Conservation (phyloP, 2,329 filamentous ascomycete genomes). For the Cryphonectria radicalis region DNA sequence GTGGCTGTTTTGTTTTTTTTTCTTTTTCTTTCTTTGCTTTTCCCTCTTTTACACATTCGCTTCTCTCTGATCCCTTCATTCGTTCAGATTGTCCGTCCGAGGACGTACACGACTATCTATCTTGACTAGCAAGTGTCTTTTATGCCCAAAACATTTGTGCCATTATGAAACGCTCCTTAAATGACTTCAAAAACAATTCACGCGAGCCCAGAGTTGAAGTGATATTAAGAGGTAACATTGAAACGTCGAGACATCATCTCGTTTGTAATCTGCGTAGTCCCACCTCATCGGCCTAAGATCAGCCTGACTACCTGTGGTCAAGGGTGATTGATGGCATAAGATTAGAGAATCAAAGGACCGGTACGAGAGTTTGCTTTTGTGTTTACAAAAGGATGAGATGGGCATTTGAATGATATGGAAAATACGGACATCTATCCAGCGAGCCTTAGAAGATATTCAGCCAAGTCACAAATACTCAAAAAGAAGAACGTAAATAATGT, state of each 20-base stretch:
- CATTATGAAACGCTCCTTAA: not conserved
- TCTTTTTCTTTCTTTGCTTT: not conserved
- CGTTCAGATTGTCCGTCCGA: not conserved
- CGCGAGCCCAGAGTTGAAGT: no score
- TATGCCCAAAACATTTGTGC: no score
- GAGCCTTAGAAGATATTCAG: not conserved
- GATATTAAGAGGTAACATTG: no score
- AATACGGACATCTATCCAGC: not conserved
- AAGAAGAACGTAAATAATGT: no score
- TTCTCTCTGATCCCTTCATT: not conserved
- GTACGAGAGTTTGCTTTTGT: conserved; percentile 44
- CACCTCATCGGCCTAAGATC: no score
- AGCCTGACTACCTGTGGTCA: no score
- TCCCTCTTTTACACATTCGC: not conserved
- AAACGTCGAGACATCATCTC: no score
- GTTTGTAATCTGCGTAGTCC: no score
- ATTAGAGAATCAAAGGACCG: conserved; percentile 31
- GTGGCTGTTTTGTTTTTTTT: not conserved
- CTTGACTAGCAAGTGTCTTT: not conserved
- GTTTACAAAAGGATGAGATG: no score
- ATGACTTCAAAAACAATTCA: not conserved
- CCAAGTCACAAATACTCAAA: not conserved
- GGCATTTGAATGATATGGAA: not conserved
- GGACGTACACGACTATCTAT: not conserved
- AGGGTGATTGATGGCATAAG: no score